Conservation (phyloP, 2,329 filamentous ascomycete species). For the Cladosporium sp. region DNA sequence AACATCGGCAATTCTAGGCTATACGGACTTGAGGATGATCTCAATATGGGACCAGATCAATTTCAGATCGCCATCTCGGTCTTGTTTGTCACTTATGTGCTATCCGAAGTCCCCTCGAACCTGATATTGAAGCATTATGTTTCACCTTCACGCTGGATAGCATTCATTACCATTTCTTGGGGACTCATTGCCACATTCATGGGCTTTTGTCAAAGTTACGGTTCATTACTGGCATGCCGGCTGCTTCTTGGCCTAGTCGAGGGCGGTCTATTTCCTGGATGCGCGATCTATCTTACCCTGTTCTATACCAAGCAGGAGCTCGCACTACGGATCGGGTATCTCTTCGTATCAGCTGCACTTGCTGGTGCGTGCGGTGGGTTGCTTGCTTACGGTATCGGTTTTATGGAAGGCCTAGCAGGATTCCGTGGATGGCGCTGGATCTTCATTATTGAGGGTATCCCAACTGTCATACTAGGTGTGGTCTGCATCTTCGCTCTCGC, state of each 20-base stretch:
- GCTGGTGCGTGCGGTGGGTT: constrained; percentile 69
- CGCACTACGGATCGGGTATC: constrained; percentile 65
- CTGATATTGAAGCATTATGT: constrained; percentile 42
- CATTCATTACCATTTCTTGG: constrained; percentile 58
- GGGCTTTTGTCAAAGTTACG: constrained; percentile 62
- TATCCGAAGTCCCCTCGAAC: constrained; percentile 44
- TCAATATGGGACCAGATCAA: constrained; percentile 57
- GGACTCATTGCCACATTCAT: constrained; percentile 64
- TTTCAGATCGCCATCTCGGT: constrained; percentile 55
- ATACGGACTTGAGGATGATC: constrained; percentile 59
- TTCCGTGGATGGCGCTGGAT: constrained; percentile 69
- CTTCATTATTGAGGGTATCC: constrained; percentile 58
- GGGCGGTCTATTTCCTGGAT: constrained; percentile 64
- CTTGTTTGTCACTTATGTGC: constrained; percentile 43
- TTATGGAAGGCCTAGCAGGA: constrained; percentile 63
- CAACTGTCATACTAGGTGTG: constrained; percentile 51
- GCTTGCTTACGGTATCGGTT: constrained; percentile 67
- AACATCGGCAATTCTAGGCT: constrained; percentile 56
- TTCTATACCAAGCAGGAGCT: constrained; percentile 73
- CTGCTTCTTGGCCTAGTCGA: constrained; percentile 65
- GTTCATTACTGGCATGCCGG: constrained; percentile 61
- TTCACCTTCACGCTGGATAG: constrained; percentile 37
- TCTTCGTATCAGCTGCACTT: constrained; percentile 66
- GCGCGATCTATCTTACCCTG: constrained; percentile 66
- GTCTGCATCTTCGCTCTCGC: constrained; percentile 52